Base-by-base conservation (phyloP, 495 filamentous ascomycete genomes). In the Penicillium samsonianum region DNA sequence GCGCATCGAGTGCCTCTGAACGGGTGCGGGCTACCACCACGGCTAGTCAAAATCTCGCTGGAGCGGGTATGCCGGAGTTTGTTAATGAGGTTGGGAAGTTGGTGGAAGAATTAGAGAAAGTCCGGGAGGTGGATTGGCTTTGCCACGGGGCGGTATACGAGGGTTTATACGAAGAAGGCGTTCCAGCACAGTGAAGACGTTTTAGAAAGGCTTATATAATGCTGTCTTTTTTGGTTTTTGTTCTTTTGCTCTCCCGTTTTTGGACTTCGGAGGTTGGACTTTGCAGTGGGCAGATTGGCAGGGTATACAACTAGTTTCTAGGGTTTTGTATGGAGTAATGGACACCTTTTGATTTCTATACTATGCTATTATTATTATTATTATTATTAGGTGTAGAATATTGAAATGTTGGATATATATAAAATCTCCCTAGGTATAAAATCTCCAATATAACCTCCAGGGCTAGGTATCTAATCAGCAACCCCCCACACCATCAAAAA, bases 81-180 rank as follows among this genome's bases (percentile, higher is more conserved):
- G 87, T 93, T n/a, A 84, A 77, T 46, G 86, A 85, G 65, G 85
- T 98, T n/a, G 86, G 89, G 6, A 84, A 86, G 31, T 81, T 96
- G 60, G 88, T 91, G 14, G 92, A 96, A 14, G 86, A 89, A 73
- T 69, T 96, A 60, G 80, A 81, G 55, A 84, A 82, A 65, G 84
- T 96, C 23, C 84, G 87, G 11, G 81, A 81, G 42, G 87, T 96
- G 33, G 93, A 98, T 71, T 85, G 90, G 68, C 80, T 83, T 50
- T 84, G 86, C 42, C 95, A 97, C 75, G 84, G 84, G 25, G 53
- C 70, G 55, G 91, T 91, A 82, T 97, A 96, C 82, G 90, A 95
- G 71, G 73, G 75, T 35, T 75, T 96, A 33, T 68, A 70, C 46
- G 68, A 63, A 25, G 74, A 77, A 65, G 68, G 70, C 8, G 50